Evolutionary conservation across 1,284 basidiomycete genomes (phyloP).

Genomic region (Testicularia cyperi): DNA sequence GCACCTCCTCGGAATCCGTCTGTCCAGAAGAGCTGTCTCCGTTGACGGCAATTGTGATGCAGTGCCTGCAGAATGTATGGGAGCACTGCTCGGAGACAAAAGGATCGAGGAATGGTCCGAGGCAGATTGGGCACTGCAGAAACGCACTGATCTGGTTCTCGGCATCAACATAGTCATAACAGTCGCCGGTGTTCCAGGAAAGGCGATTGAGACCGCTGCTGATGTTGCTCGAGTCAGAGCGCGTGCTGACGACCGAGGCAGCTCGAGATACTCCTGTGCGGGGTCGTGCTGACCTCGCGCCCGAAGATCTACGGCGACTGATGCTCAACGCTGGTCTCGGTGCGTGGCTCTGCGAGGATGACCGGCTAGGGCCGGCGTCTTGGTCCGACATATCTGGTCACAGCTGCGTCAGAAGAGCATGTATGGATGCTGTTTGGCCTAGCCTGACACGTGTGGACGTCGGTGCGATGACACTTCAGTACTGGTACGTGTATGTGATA

Average conservation of each 20-base stretch:
- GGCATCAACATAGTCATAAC: conserved; percentile 28
- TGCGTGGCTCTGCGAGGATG: background rate
- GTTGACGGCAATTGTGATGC: conserved; percentile 34
- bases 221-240: conserved; percentile 29
- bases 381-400: background rate
- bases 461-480: no score
- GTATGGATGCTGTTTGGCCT: background rate
- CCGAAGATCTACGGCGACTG: conserved; percentile 17
- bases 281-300: conserved; percentile 6
- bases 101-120: conserved; percentile 42
- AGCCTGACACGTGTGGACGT: no score
- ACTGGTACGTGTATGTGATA: no score
- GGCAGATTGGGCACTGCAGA: conserved; percentile 33
- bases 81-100: conserved; percentile 28
- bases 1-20: background rate
- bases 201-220: conserved; percentile 21
- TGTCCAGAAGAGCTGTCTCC: background rate
- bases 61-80: conserved; percentile 44
- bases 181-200: conserved; percentile 27
- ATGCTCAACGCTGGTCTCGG: conserved; percentile 1
- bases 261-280: conserved; percentile 12
- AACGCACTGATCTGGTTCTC: conserved; percentile 29
- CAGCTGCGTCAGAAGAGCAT: background rate
- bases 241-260: conserved; percentile 24
- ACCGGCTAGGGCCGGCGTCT: conserved; percentile 12